Base-by-base conservation (phyloP, 1,139 yeast genomes). In the Yamadazyma spencermartinsiae region DNA sequence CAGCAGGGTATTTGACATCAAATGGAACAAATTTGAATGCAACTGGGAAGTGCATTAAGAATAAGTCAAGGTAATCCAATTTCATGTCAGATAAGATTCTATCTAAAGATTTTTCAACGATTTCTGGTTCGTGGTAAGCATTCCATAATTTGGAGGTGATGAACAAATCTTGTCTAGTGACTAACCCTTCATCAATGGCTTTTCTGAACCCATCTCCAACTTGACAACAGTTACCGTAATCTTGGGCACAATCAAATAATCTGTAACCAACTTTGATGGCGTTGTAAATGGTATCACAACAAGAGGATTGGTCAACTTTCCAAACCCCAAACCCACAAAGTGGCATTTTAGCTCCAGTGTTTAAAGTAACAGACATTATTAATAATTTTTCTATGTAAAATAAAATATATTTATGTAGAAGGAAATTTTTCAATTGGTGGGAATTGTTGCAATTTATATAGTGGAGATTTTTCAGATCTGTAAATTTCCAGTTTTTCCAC, bases 91-190 rank as follows among this genome's bases (percentile, higher is more conserved):
- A 48, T 54, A 86, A 72, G 42, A 86, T 82, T 53, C 73, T 80
- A 47, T 80, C 66, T 51, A 85, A 64, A 13, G 88, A 88, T 40
- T 56, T 48, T 46, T 68, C 76, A 39, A 79, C 83, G 50, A 76
- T 59, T 49, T 79, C 72, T 27, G 82, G 82, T 63, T 80, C 81
- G 60, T 86, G 95, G 73, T 59, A 83, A 49, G 66, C 71, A 72
- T 86, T 86, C 94, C 95, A 86, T 53, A 85, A 70, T 66, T 87
- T 87, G 40, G 95, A 83, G 34, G 86, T 84, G 50, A 86, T 70
- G 59, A 80, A 80, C 48, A 87, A 63, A 34, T 86, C 94, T 44
- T 82, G 82, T 63, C 96, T 75, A 41, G 72, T 70, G 39, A 81
- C 89, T 29, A 83, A 43, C 3, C 87, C 87, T 36, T 83, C 89